Evolutionary conservation across 495 filamentous ascomycete genomes (phyloP).

Genomic region (Daldinia caldariorum): DNA sequence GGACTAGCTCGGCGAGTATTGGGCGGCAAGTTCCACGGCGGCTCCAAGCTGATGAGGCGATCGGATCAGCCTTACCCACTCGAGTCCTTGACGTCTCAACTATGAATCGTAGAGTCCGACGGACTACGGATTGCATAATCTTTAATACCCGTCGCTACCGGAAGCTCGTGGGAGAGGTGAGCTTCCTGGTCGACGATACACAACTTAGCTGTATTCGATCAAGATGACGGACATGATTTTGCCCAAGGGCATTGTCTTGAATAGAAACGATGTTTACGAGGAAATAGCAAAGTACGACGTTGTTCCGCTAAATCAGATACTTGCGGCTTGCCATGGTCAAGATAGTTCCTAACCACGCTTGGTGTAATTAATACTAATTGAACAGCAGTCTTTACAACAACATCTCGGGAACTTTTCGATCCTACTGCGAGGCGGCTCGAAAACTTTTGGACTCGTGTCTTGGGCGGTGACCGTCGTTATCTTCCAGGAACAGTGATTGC

Average conservation of each 20-base stretch:
- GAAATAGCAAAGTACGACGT: constrained; percentile 59
- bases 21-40: constrained; percentile 37
- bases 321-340: constrained; percentile 61
- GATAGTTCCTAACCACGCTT: constrained; percentile 37
- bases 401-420: constrained; percentile 59
- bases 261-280: constrained; percentile 54
- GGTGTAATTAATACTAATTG: constrained; percentile 31
- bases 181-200: constrained; percentile 43
- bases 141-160: constrained; percentile 37
- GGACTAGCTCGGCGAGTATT: constrained; percentile 41
- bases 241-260: constrained; percentile 61
- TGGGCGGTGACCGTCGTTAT: constrained; percentile 59
- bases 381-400: constrained; percentile 61
- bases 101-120: constrained; percentile 45
- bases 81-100: constrained; percentile 34
- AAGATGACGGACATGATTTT: constrained; percentile 53
- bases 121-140: constrained; percentile 38
- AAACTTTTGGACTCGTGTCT: constrained; percentile 68
- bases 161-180: constrained; percentile 35
- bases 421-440: constrained; percentile 63
- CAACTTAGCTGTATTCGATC: constrained; percentile 28
- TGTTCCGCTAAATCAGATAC: constrained; percentile 60
- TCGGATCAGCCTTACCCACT: constrained; percentile 36
- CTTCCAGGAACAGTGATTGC: constrained; percentile 59
- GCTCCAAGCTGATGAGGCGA: constrained; percentile 41